Conservation (phyloP, 306 rosid species). For the Lupinus albus region DNA sequence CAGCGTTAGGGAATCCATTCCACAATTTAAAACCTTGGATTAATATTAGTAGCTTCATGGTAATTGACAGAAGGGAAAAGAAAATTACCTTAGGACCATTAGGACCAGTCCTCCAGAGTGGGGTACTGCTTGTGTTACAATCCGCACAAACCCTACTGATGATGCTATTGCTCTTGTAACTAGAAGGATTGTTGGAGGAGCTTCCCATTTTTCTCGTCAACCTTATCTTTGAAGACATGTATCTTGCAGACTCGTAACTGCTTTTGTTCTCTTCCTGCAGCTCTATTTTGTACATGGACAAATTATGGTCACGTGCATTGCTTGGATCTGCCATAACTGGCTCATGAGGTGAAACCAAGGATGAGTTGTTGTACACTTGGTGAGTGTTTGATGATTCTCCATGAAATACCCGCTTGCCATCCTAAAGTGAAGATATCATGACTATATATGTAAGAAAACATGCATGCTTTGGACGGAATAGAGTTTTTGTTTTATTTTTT, state of each 20-base stretch:
- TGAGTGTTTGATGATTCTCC: slow-evolving; percentile 49
- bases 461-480: background rate
- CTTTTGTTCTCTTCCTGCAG: slow-evolving; percentile 34
- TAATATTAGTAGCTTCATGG: background rate
- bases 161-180: slow-evolving; percentile 24
- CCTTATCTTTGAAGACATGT: slow-evolving; percentile 81
- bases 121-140: slow-evolving; percentile 79
- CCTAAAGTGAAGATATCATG: slow-evolving; percentile 37
- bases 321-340: slow-evolving; percentile 32
- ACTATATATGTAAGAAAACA: background rate
- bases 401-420: slow-evolving; percentile 22
- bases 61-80: background rate
- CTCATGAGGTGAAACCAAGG: slow-evolving; percentile 37
- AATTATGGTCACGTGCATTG: slow-evolving; percentile 21
- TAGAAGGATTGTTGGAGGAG: slow-evolving; percentile 8
- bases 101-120: slow-evolving; percentile 98
- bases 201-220: slow-evolving; percentile 64
- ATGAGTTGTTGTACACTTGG: slow-evolving; percentile 22
- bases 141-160: slow-evolving; percentile 80
- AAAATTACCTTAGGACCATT: slow-evolving; percentile 81
- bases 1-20: no score
- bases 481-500: background rate
- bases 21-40: no score
- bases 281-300: background rate
- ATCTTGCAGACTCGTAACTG: slow-evolving; percentile 48